Conservation (phyloP, 176 grass and related monocot genomes). For the Zizania latifolia region DNA sequence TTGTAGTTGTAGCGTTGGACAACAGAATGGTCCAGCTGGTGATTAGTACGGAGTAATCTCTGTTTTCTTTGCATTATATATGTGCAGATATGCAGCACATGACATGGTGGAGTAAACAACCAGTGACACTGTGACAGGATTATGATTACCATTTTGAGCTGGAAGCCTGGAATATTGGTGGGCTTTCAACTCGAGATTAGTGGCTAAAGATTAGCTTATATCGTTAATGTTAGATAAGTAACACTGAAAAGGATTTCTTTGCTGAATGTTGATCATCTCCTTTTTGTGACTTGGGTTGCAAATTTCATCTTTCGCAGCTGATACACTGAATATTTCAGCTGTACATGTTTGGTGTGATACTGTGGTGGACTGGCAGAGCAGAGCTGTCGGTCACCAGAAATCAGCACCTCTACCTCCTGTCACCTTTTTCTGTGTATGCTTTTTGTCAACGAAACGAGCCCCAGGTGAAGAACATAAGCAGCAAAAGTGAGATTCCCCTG, state of each 20-base stretch:
- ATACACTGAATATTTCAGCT: not conserved
- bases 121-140: not conserved
- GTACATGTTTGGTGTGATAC: slow-evolving; percentile 17
- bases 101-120: not conserved
- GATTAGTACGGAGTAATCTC: too few species aligned
- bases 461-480: not conserved
- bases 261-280: not conserved
- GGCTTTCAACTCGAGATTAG: not conserved
- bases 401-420: not conserved
- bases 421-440: not conserved
- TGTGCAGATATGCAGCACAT: too few species aligned
- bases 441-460: not conserved
- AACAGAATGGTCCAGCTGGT: too few species aligned
- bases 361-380: not conserved
- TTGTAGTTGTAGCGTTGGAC: too few species aligned
- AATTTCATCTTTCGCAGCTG: not conserved
- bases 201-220: not conserved
- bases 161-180: not conserved
- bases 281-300: slow-evolving; percentile 8
- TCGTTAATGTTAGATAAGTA: not conserved
- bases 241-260: not conserved
- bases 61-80: too few species aligned
- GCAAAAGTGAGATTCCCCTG: not conserved
- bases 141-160: not conserved
- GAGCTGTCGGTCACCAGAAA: slow-evolving; percentile 40